A percentile compares a stretch with the other conserved stretches of the same genome.
phyloP scores from a whole-genome alignment of 2,329 filamentous ascomycete species.

The Aspergillus thermomutatus region DNA sequence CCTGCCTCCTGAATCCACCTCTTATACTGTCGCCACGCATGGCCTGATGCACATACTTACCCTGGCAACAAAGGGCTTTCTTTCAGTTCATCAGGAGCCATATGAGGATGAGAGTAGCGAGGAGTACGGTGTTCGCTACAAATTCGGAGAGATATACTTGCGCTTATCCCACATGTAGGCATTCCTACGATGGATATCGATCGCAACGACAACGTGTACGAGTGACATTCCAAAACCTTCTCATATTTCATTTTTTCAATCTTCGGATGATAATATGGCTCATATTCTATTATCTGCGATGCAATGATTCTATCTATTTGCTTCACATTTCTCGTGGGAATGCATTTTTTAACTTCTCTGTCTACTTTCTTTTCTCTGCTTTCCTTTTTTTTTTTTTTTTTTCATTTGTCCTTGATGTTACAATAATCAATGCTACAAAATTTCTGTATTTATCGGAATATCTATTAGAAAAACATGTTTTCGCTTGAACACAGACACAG shows the following conservation, averaged over 20 bases:
- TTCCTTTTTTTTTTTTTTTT: background rate
- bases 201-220: background rate
- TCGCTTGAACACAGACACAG: background rate
- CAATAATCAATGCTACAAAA: background rate
- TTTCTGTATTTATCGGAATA: background rate
- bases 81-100: conserved; percentile 60
- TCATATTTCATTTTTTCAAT: background rate
- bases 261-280: background rate
- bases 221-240: background rate
- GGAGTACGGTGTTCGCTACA: conserved; percentile 17
- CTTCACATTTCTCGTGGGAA: background rate
- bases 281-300: background rate
- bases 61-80: conserved; percentile 63
- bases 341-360: background rate
- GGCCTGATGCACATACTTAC: conserved; percentile 72
- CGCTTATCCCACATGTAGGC: conserved; percentile 13
- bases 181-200: background rate
- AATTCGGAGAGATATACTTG: conserved; percentile 30
- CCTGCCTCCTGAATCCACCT: conserved; percentile 56
- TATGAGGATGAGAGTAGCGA: conserved; percentile 34
- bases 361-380: background rate
- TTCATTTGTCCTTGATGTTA: background rate
- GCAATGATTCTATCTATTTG: background rate
- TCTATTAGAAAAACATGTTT: background rate
- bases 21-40: conserved; percentile 64